Conservation (phyloP, 768 basidiomycete species). For the Trametes maxima region DNA sequence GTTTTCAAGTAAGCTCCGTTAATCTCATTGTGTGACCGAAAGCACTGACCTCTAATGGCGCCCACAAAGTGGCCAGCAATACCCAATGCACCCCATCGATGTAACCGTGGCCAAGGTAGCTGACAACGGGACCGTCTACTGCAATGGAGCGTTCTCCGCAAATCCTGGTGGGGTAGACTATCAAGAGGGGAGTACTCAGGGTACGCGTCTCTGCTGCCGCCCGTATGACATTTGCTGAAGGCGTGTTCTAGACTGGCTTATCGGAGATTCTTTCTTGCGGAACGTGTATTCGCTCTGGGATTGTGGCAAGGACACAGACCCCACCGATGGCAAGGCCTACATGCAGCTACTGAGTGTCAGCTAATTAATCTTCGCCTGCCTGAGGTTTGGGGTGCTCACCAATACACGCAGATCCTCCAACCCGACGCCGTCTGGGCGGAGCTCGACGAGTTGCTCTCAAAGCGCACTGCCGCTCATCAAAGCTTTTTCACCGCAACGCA, state of each 20-base stretch:
- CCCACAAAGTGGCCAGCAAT: neutral
- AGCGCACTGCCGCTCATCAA: neutral
- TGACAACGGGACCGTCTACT: neutral
- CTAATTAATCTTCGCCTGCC: too few relatives aligned
- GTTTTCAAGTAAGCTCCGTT: slow-evolving; percentile 18
- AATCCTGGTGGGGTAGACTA: neutral
- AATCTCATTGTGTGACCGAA: neutral
- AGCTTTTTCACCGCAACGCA: neutral
- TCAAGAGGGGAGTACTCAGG: neutral
- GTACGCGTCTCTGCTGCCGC: neutral
- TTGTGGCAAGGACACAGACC: slow-evolving; percentile 1
- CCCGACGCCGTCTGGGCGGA: neutral
- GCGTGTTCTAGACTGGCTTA: slow-evolving; percentile 1
- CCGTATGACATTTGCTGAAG: neutral
- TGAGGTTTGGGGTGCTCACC: neutral
- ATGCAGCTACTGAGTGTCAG: slow-evolving; percentile 1
- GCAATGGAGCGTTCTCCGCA: neutral
- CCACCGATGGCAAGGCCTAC: neutral
- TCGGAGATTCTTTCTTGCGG: slow-evolving; percentile 9
- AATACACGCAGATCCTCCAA: neutral
- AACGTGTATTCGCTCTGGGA: slow-evolving; percentile 5
- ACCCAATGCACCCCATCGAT: slow-evolving; percentile 4
- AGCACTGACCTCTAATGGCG: neutral
- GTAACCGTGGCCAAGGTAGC: neutral
- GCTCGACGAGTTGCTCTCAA: neutral